Percentiles rank a stretch among this genome's conserved stretches.
phyloP scores from a whole-genome alignment of 116 monocot species.

The Iris pallida region DNA sequence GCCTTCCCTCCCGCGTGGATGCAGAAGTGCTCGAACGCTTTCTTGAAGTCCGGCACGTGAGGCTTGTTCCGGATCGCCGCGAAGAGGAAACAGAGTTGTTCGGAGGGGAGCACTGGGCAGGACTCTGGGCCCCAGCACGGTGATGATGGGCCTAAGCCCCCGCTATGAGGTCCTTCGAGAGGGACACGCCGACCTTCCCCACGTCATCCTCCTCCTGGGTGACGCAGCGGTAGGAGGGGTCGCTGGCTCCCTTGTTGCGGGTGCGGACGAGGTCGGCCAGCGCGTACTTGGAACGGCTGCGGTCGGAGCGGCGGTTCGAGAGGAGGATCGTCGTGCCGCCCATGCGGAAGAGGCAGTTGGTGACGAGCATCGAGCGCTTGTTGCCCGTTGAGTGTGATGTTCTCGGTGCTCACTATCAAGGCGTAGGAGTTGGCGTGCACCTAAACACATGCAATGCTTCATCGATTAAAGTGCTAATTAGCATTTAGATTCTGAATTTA shows the following conservation, averaged over 20 bases:
- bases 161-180: slow-evolving; percentile 12
- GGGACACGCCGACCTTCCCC: neutral
- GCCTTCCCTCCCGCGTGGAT: too few species aligned
- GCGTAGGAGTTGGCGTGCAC: slow-evolving; percentile 6
- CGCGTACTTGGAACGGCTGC: neutral
- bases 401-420: slow-evolving; percentile 6
- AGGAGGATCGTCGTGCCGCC: slow-evolving; percentile 6
- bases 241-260: slow-evolving; percentile 4
- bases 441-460: neutral
- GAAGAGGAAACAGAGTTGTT: slow-evolving; percentile 10
- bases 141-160: neutral
- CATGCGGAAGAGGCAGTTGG: too few species aligned
- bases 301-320: slow-evolving; percentile 7
- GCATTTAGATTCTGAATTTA: too few species aligned
- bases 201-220: slow-evolving; percentile 1
- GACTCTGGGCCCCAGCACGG: neutral
- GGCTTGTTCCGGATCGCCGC: too few species aligned
- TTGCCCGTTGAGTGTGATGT: slow-evolving; percentile 5
- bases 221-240: slow-evolving; percentile 6
- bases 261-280: neutral
- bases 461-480: too few species aligned
- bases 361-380: neutral
- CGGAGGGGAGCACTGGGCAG: slow-evolving; percentile 13
- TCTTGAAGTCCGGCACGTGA: too few species aligned
- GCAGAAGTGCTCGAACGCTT: too few species aligned